A percentile compares a stretch with the other conserved stretches of the same genome.
phyloP scores from a whole-genome alignment of 2,329 filamentous ascomycete genomes.

The Diaporthe ilicicola region DNA sequence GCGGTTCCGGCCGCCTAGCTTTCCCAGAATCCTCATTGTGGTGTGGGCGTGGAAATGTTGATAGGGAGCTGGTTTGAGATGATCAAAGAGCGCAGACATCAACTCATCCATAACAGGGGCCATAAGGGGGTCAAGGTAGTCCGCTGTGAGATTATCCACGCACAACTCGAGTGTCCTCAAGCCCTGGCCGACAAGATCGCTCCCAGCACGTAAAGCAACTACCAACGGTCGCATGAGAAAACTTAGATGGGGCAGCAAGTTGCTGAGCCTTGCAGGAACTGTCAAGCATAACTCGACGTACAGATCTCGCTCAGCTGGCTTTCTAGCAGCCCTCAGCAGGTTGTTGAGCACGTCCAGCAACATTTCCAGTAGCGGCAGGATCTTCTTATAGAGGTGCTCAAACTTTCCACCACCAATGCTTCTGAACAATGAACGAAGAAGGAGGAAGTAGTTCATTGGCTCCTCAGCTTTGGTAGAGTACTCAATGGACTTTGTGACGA shows the following conservation, averaged over 20 bases:
- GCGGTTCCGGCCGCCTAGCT: conserved; percentile 92
- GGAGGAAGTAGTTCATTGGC: conserved; percentile 97
- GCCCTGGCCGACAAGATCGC: conserved; percentile 93
- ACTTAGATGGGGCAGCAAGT: conserved; percentile 91
- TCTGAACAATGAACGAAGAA: conserved; percentile 90
- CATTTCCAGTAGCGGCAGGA: conserved; percentile 95
- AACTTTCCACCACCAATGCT: conserved; percentile 98
- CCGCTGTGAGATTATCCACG: conserved; percentile 96
- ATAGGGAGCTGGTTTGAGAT: conserved; percentile 91
- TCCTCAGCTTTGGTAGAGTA: conserved; percentile 94
- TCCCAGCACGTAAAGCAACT: conserved; percentile 90
- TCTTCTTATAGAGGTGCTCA: conserved; percentile 98
- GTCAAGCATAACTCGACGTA: conserved; percentile 98
- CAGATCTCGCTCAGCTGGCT: conserved; percentile 88
- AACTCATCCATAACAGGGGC: conserved; percentile 97
- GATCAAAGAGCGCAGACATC: conserved; percentile 97
- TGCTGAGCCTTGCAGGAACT: conserved; percentile 92
- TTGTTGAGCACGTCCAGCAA: conserved; percentile 97
- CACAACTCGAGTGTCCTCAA: conserved; percentile 93
- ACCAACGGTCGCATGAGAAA: conserved; percentile 97
- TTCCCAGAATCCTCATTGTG: conserved; percentile 95
- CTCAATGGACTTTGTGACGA: conserved; percentile 97
- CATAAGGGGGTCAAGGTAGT: conserved; percentile 99
- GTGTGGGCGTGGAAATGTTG: conserved; percentile 98
- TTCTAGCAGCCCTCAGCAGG: conserved; percentile 86